phyloP scores from a whole-genome alignment of 2,329 filamentous ascomycete genomes.

The Coleophoma eucalyptorum region DNA sequence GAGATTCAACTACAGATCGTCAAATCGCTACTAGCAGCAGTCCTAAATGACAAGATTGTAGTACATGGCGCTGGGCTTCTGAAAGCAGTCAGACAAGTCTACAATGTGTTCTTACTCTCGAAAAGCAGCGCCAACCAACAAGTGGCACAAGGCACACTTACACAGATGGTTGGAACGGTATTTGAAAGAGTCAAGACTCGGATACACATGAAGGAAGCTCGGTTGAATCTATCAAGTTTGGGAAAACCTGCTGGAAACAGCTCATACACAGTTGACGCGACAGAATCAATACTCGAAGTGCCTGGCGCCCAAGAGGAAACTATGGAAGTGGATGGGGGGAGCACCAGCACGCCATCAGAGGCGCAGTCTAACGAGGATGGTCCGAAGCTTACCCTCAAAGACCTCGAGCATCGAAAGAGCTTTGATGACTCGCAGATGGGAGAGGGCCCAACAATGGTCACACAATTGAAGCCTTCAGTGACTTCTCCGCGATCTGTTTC shows the following conservation, averaged over 20 bases:
- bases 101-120: slow-evolving; percentile 97
- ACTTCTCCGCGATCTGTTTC: slow-evolving; percentile 43
- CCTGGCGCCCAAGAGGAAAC: slow-evolving; percentile 16
- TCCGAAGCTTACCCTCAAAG: slow-evolving; percentile 60
- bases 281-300: slow-evolving; percentile 21
- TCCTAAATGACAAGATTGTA: slow-evolving; percentile 97
- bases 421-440: slow-evolving; percentile 62
- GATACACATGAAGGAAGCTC: slow-evolving; percentile 81
- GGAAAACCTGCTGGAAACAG: slow-evolving; percentile 24
- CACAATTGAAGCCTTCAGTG: slow-evolving; percentile 47
- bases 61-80: slow-evolving; percentile 94
- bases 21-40: slow-evolving; percentile 91
- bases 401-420: slow-evolving; percentile 64
- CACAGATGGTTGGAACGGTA: slow-evolving; percentile 97
- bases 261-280: slow-evolving; percentile 24
- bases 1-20: slow-evolving; percentile 98
- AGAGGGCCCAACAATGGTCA: slow-evolving; percentile 65
- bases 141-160: slow-evolving; percentile 92
- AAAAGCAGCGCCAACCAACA: slow-evolving; percentile 94
- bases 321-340: slow-evolving; percentile 12
- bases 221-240: slow-evolving; percentile 45
- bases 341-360: slow-evolving; percentile 16
- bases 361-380: slow-evolving; percentile 30
- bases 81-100: slow-evolving; percentile 95
- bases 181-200: slow-evolving; percentile 91